These are phyloP conservation scores for Collybiopsis confluens DNA, from an alignment of 768 basidiomycete species.

Conservation along the genomic window DNA sequence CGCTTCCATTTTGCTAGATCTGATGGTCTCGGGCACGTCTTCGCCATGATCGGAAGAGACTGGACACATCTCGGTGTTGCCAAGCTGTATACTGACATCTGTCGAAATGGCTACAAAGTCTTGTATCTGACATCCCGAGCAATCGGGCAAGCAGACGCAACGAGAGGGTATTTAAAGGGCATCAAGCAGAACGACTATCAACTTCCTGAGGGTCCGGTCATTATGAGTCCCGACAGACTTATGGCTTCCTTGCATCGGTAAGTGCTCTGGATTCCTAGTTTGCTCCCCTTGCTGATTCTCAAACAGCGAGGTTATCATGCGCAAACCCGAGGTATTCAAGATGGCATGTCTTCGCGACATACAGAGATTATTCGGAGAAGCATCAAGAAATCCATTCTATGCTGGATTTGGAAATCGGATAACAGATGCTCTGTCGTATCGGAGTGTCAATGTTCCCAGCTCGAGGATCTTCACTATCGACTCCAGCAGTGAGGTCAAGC, in stretches of 20 bases:
- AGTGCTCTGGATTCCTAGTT: slow-evolving; percentile 15
- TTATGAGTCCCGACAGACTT: slow-evolving; percentile 96
- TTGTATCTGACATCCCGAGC: slow-evolving; percentile 97
- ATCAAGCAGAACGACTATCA: slow-evolving; percentile 96
- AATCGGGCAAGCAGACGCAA: slow-evolving; percentile 97
- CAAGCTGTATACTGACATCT: slow-evolving; percentile 94
- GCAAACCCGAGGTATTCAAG: slow-evolving; percentile 99
- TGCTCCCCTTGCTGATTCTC: neutral
- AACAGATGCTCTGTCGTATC: slow-evolving; percentile 96
- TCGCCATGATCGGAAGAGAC: slow-evolving; percentile 96
- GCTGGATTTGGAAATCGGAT: slow-evolving; percentile 98
- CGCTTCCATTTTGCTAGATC: slow-evolving; percentile 51
- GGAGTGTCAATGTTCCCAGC: slow-evolving; percentile 91
- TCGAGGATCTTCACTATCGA: slow-evolving; percentile 97
- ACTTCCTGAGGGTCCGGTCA: slow-evolving; percentile 96
- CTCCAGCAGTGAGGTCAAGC: slow-evolving; percentile 90
- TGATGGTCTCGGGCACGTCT: slow-evolving; percentile 93
- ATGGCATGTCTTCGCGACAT: slow-evolving; percentile 98
- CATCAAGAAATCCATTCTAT: slow-evolving; percentile 77
- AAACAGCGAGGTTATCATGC: slow-evolving; percentile 92
- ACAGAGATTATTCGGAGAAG: slow-evolving; percentile 80
- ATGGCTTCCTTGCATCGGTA: slow-evolving; percentile 94
- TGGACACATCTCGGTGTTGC: slow-evolving; percentile 98
- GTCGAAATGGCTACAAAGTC: slow-evolving; percentile 94
- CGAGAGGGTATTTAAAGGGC: slow-evolving; percentile 88